A percentile compares a stretch with the other conserved stretches of the same genome.
These are phyloP conservation scores for Vairimorpha necatrix DNA, from an alignment of 371 early-diverging fungal species.

Conservation along the genomic window DNA sequence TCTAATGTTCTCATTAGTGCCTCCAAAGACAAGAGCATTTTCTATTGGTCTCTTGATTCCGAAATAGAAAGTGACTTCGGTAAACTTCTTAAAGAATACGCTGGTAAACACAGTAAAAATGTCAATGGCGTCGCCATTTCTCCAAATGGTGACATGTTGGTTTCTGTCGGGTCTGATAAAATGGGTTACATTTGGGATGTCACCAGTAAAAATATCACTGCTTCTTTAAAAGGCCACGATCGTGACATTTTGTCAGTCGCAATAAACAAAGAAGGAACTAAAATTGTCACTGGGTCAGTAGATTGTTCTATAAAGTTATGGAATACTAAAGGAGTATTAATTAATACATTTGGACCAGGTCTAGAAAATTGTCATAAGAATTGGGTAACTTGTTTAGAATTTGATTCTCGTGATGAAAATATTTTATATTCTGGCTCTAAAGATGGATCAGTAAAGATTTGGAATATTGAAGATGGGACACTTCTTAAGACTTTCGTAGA, in stretches of 20 bases:
- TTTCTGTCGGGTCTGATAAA: conserved; percentile 57
- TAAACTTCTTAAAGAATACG: conserved; percentile 44
- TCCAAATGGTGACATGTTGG: conserved; percentile 35
- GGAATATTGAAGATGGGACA: conserved; percentile 67
- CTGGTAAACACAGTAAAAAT: conserved; percentile 38
- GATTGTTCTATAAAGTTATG: conserved; percentile 57
- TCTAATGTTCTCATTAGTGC: conserved; percentile 46
- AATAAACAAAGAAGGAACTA: conserved; percentile 48
- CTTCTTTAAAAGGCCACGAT: conserved; percentile 36
- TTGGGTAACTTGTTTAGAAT: conserved; percentile 83
- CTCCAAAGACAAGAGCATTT: conserved; percentile 58
- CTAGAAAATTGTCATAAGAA: conserved; percentile 70
- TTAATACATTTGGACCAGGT: conserved; percentile 17
- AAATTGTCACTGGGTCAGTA: conserved; percentile 60
- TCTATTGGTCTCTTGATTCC: conserved; percentile 40
- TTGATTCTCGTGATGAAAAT: conserved; percentile 71
- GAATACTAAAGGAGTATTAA: conserved; percentile 57
- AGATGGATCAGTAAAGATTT: conserved; percentile 86
- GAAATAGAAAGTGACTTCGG: conserved; percentile 30
- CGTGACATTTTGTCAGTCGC: conserved; percentile 45
- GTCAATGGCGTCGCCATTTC: conserved; percentile 48
- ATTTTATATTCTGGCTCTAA: conserved; percentile 84
- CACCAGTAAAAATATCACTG: conserved; percentile 11
- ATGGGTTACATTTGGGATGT: conserved; percentile 49
- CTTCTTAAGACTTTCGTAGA: conserved; percentile 67